Evolutionary conservation across 129 eudicot species (phyloP), one percentile per base, ranked within the genome.

Genomic region (Calendula officinalis): DNA sequence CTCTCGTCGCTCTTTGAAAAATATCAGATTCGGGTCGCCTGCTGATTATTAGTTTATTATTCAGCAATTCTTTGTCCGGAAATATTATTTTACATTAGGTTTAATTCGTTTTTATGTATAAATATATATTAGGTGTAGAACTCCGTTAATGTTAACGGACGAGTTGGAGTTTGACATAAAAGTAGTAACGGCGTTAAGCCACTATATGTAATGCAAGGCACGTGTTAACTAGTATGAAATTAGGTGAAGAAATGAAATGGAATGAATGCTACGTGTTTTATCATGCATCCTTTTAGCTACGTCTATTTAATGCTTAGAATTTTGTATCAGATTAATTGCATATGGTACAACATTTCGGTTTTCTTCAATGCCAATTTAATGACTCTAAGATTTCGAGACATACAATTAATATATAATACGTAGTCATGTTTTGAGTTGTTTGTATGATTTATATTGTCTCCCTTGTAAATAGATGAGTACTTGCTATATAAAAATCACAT

Each of bases 191-290:
- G 72, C 75, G 67, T 48, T 69, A 61, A 46, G 68, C 34, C 5
- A 55, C 13, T 11, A 38, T 38, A 39, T 51, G 64, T 67, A 58
- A 74, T 51, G 62, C 53, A 37, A 30, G 74, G 75, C 82, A 67
- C 73, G 77, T 64, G 77, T 52, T n/a, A 9, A 52, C 64, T 72
- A 53, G 70, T 73, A 66, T 52, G 77, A 73, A 68, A 77, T 77
- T 81, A 81, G 86, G 86, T 81, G 82, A 81, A 81, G 70, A 73
- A 77, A 73, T 64, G 82, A 77, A 68, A 63, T 73, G 80, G 80
- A 77, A 81, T 81, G 86, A 77, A 73, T 73, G 84, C 75, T 68
- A 61, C 70, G 56, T 75, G 75, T 62, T 75, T 53, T 64, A 66
- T 77, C 77, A 77, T 56, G 73, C 81, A 70, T 48, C 15, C 62